Base-by-base conservation (phyloP, 2,329 filamentous ascomycete genomes). In the Elsinoe perseae region DNA sequence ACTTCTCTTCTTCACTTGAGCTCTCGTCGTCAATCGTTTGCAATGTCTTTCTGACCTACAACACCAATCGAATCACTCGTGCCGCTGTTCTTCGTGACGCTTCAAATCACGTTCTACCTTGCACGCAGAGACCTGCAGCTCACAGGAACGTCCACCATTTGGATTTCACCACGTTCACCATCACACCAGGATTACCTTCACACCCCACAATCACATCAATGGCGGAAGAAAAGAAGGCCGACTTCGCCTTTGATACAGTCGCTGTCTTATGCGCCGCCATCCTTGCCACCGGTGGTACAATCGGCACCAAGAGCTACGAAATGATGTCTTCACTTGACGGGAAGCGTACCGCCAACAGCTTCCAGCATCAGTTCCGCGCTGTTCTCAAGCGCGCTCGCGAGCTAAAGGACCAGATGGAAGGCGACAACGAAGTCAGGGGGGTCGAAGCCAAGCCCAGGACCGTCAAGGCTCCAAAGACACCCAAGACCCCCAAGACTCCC, bases 321-420 rank as follows among this genome's bases (percentile, higher is more conserved):
- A 54, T 68, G n/a, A 69, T 69, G 66, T 42, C 60, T 1, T 36
- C 44, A 3, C 50, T 66, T 9, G 64, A 66, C 44, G 62, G 64
- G 36, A 60, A 38, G 0, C 58, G 60, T 36, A 57, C 53, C 21
- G 34, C 59, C 4, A 55, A 57, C 10, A 54, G 44, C 32, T 67
- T 63, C 56, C 34, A 68, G 28, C 66, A 68, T 52, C 43, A 58
- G 32, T 68, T 69, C 54, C 65, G 66, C 25, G 50, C 34, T 1
- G 64, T 65, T 56, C 67, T 68, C 57, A 58, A 56, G 9, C 59
- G 63, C 10, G 67, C 64, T 21, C 60, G 61, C 12, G 64, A 67
- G 56, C 25, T 69, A 20, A 30, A 53, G 7, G 53, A 40, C 9
- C 21, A 61, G 43, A 40, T 50, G 9, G 40, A 52, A 3, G 23